phyloP scores from a whole-genome alignment of 345 rosid genomes.

The Melaleuca quinquenervia region DNA sequence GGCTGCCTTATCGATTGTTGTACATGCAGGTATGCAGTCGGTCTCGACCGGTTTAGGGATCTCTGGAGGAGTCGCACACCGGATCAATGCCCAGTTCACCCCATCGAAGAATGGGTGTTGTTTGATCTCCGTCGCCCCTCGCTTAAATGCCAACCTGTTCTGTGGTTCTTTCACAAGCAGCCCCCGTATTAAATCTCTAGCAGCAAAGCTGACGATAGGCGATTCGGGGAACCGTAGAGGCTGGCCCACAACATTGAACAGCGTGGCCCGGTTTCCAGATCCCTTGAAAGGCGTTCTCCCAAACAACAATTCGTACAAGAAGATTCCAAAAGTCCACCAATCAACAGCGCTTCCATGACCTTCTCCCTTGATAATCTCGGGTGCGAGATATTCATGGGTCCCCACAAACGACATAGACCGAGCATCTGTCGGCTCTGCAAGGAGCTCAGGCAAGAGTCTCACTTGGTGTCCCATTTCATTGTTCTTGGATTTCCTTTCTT shows the following conservation, averaged over 20 bases:
- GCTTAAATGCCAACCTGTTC: constrained; percentile 68
- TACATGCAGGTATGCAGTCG: constrained; percentile 32
- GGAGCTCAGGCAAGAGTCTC: constrained; percentile 77
- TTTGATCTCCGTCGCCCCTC: constrained; percentile 90
- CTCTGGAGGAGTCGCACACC: constrained; percentile 85
- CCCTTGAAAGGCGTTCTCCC: constrained; percentile 96
- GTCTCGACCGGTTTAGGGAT: constrained; percentile 72
- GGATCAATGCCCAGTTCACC: constrained; percentile 85
- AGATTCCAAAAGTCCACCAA: constrained; percentile 96
- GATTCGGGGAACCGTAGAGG: constrained; percentile 82
- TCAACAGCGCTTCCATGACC: constrained; percentile 98
- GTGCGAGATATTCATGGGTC: constrained; percentile 86
- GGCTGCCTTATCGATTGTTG: constrained; percentile 37
- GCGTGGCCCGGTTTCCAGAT: constrained; percentile 73
- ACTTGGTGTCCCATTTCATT: constrained; percentile 63
- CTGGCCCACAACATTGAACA: constrained; percentile 89
- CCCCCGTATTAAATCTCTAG: constrained; percentile 71
- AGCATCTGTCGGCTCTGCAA: constrained; percentile 88
- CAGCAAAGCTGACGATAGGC: constrained; percentile 72
- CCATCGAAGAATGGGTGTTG: constrained; percentile 93
- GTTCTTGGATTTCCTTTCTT: constrained; percentile 53
- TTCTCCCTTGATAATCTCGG: constrained; percentile 86
- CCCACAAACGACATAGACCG: constrained; percentile 96
- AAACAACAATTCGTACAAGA: constrained; percentile 70
- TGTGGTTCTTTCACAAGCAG: constrained; percentile 84